Evolutionary conservation across 2,329 filamentous ascomycete species (phyloP).

Genomic region (Monosporascus sp.): DNA sequence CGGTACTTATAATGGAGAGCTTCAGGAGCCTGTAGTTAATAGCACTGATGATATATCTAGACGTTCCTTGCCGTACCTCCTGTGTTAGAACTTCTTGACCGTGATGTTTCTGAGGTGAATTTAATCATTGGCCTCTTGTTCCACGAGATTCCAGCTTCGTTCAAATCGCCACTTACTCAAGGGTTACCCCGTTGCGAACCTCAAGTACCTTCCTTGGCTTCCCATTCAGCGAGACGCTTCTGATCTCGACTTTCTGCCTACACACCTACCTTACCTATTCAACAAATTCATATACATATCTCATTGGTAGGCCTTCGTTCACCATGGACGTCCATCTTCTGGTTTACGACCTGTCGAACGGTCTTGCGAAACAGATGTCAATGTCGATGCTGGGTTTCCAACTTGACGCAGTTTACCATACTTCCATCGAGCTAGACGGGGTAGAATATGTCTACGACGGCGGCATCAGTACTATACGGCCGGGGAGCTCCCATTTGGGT

Average conservation of each 20-base stretch:
- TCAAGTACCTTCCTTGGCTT: too few relatives aligned
- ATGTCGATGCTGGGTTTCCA: slow-evolving; percentile 47
- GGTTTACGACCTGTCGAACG: slow-evolving; percentile 71
- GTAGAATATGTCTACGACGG: slow-evolving; percentile 88
- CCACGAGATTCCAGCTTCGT: too few relatives aligned
- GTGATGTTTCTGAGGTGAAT: too few relatives aligned
- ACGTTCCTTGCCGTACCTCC: too few relatives aligned
- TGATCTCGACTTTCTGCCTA: not conserved
- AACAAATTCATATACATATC: too few relatives aligned
- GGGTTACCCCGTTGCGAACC: too few relatives aligned
- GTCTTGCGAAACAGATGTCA: slow-evolving; percentile 51
- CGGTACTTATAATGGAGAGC: too few relatives aligned
- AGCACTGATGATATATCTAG: not conserved
- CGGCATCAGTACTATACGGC: slow-evolving; percentile 73
- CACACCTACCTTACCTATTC: too few relatives aligned
- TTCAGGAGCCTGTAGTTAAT: not conserved
- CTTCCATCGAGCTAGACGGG: slow-evolving; percentile 77
- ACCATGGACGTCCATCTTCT: slow-evolving; percentile 71
- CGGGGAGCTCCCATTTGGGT: slow-evolving; percentile 83
- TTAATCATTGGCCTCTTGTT: too few relatives aligned
- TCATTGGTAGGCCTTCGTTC: not conserved
- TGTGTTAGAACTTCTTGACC: too few relatives aligned
- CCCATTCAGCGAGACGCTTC: not conserved
- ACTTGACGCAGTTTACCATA: slow-evolving; percentile 94
- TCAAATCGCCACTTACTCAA: too few relatives aligned